Evolutionary conservation across 768 basidiomycete species (phyloP).

Genomic region (Cubamyces lactineus): DNA sequence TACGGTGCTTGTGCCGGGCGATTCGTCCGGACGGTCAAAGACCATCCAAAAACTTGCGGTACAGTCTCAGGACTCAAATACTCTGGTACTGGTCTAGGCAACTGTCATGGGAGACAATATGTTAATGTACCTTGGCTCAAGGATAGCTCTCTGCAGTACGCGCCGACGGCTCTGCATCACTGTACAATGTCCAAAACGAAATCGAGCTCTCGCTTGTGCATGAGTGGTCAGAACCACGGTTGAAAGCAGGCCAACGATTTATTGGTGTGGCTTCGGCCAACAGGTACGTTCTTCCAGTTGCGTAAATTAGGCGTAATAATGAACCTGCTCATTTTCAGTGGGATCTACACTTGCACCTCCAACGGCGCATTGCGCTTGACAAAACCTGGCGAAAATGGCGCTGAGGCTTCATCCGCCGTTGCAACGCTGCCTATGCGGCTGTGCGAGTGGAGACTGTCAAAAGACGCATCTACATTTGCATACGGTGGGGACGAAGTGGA

Average conservation of each 20-base stretch:
- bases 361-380: slow-evolving; percentile 71
- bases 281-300: slow-evolving; percentile 45
- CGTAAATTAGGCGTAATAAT: not conserved
- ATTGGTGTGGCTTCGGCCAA: slow-evolving; percentile 59
- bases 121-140: slow-evolving; percentile 37
- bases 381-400: slow-evolving; percentile 35
- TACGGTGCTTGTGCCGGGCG: slow-evolving; percentile 28
- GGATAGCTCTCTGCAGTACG: slow-evolving; percentile 69
- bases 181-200: slow-evolving; percentile 48
- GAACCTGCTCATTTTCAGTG: slow-evolving; percentile 34
- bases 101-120: too few relatives aligned
- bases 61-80: slow-evolving; percentile 7
- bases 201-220: slow-evolving; percentile 39
- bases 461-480: slow-evolving; percentile 58
- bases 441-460: slow-evolving; percentile 64
- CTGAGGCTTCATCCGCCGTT: slow-evolving; percentile 20
- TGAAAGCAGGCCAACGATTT: slow-evolving; percentile 55
- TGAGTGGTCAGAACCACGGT: slow-evolving; percentile 68
- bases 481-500: slow-evolving; percentile 91
- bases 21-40: slow-evolving; percentile 38
- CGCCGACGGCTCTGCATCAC: slow-evolving; percentile 56
- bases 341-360: slow-evolving; percentile 71
- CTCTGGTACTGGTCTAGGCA: slow-evolving; percentile 26
- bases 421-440: slow-evolving; percentile 68
- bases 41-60: slow-evolving; percentile 45